Percentiles rank a stretch among this genome's conserved stretches.
phyloP scores from a whole-genome alignment of 2,329 filamentous ascomycete species.

The Rhexocercosporidium sp. region DNA sequence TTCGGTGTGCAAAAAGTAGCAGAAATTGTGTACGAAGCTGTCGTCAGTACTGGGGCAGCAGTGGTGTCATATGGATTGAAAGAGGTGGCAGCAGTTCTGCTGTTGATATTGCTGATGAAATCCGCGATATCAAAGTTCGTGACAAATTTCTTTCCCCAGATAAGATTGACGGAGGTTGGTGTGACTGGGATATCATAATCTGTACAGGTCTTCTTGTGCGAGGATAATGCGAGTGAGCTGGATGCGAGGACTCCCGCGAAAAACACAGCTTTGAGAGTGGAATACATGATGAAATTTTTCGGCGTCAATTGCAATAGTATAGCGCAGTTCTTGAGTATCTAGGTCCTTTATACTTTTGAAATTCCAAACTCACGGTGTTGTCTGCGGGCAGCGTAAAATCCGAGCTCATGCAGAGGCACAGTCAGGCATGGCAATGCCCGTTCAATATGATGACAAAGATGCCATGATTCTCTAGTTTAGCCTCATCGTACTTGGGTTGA shows the following conservation, averaged over 20 bases:
- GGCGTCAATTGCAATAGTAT: neutral
- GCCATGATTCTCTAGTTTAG: neutral
- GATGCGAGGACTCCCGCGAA: neutral
- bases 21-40: neutral
- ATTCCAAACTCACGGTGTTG: neutral
- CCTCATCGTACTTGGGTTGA: neutral
- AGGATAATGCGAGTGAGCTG: neutral
- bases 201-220: neutral
- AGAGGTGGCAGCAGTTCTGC: neutral
- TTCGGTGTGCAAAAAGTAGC: neutral
- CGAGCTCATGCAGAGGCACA: neutral
- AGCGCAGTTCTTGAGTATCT: neutral
- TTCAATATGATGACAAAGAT: neutral
- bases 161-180: neutral
- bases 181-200: conserved; percentile 9
- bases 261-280: neutral
- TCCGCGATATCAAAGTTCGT: conserved; percentile 1
- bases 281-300: neutral
- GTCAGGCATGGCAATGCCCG: neutral
- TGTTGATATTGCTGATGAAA: conserved; percentile 7
- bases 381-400: neutral
- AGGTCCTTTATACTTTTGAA: neutral
- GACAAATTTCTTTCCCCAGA: conserved; percentile 6
- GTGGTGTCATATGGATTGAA: neutral
- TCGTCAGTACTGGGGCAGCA: neutral